A percentile compares a stretch with the other conserved stretches of the same genome.
Conservation (phyloP, 2,329 filamentous ascomycete species). For the Tolypocladium album region DNA sequence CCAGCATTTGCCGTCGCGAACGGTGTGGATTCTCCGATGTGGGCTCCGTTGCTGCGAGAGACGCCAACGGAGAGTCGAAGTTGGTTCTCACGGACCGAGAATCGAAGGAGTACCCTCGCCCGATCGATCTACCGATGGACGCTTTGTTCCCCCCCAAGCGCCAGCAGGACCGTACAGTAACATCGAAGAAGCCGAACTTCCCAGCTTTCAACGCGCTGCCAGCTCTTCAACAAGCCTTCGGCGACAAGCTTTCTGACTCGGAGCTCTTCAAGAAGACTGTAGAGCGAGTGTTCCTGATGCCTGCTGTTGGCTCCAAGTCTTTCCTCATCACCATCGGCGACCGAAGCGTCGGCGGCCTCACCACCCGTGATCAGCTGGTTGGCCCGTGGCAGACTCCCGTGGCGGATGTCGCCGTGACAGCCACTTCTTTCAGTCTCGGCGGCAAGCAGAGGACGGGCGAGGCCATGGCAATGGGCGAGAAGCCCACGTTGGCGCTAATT, state of each 20-base stretch:
- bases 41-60: slow-evolving; percentile 58
- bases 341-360: slow-evolving; percentile 80
- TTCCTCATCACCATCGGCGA: slow-evolving; percentile 97
- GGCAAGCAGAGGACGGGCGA: slow-evolving; percentile 69
- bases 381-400: slow-evolving; percentile 94
- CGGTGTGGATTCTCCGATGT: slow-evolving; percentile 90
- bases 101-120: slow-evolving; percentile 59
- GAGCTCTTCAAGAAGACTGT: slow-evolving; percentile 55
- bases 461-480: slow-evolving; percentile 97
- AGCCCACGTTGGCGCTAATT: slow-evolving; percentile 79
- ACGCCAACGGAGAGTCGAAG: slow-evolving; percentile 53
- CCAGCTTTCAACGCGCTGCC: slow-evolving; percentile 58
- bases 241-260: slow-evolving; percentile 37
- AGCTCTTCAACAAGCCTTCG: slow-evolving; percentile 56
- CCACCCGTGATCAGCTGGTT: slow-evolving; percentile 87
- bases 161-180: slow-evolving; percentile 67
- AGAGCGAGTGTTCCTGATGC: slow-evolving; percentile 71
- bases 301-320: slow-evolving; percentile 89
- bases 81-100: slow-evolving; percentile 76
- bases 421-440: slow-evolving; percentile 60
- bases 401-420: slow-evolving; percentile 86
- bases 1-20: slow-evolving; percentile 63
- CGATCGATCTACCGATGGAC: slow-evolving; percentile 83
- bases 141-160: slow-evolving; percentile 80
- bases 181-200: slow-evolving; percentile 56